Evolutionary conservation across 768 basidiomycete genomes (phyloP).

Genomic region (Dioszegia crocea): DNA sequence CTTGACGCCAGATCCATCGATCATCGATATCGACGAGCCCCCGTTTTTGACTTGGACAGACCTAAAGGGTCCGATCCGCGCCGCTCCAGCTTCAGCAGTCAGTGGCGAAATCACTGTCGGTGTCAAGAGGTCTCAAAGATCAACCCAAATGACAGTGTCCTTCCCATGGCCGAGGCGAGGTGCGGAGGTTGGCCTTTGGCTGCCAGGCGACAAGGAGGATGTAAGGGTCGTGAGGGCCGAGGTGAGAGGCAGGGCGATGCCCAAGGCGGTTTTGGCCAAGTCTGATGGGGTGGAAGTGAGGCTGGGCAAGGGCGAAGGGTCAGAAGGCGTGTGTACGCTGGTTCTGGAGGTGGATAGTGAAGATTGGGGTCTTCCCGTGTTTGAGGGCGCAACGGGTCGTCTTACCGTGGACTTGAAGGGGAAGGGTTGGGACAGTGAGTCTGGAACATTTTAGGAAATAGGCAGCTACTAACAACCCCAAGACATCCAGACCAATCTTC

Average conservation of each 20-base stretch:
- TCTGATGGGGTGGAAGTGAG: conserved; percentile 2
- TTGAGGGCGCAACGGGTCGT: conserved; percentile 11
- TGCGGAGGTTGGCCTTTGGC: conserved; percentile 4
- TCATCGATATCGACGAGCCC: neutral
- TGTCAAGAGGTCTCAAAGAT: conserved; percentile 7
- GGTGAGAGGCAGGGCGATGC: conserved; percentile 7
- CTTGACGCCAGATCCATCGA: neutral
- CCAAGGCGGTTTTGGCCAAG: neutral
- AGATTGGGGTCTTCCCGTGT: conserved; percentile 9
- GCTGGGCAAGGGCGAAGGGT: neutral
- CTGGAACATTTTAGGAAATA: neutral
- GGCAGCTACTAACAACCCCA: neutral
- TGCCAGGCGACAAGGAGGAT: too few species aligned
- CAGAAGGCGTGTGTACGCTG: conserved; percentile 3
- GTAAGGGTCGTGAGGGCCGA: conserved; percentile 5
- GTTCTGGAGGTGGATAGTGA: conserved; percentile 12
- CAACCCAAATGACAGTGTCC: neutral
- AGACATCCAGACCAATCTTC: conserved; percentile 5
- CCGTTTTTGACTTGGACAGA: conserved; percentile 16
- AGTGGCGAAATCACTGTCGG: conserved; percentile 17
- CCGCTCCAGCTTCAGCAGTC: neutral
- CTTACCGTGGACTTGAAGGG: conserved; percentile 20
- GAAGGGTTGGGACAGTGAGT: conserved; percentile 22
- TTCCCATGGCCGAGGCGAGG: conserved; percentile 14
- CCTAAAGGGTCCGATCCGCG: neutral